A percentile compares a stretch with the other conserved stretches of the same genome.
phyloP scores from a whole-genome alignment of 208 protist genomes.

The Novymonas esmeraldas region DNA sequence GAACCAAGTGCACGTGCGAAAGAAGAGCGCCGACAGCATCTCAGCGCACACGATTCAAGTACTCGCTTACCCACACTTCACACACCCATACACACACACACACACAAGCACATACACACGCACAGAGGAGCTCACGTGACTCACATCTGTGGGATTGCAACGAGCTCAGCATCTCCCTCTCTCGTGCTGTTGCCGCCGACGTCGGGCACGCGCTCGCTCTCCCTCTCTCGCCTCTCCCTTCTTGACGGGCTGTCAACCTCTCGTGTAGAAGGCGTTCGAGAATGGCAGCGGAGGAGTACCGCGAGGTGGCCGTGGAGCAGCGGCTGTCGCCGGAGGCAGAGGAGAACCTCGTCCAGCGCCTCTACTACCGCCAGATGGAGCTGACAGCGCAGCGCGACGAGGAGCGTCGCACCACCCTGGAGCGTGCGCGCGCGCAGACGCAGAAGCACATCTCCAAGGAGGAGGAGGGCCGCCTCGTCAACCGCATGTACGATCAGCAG shows the following conservation, averaged over 20 bases:
- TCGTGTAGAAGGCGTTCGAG: background rate
- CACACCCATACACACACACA: background rate
- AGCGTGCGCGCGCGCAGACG: constrained; percentile 34
- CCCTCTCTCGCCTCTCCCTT: background rate
- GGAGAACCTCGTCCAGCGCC: constrained; percentile 71
- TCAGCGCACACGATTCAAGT: background rate
- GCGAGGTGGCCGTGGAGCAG: constrained; percentile 15
- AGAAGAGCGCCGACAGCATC: background rate
- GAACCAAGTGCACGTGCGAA: background rate
- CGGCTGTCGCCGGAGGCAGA: constrained; percentile 54
- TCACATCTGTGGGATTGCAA: no score
- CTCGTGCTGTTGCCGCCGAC: background rate
- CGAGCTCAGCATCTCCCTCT: no score
- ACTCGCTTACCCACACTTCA: background rate
- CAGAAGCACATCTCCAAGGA: constrained; percentile 49
- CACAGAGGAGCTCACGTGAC: no score
- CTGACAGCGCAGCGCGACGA: constrained; percentile 60
- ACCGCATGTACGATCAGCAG: constrained; percentile 85
- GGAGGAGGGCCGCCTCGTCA: constrained; percentile 59
- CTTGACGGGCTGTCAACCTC: no score
- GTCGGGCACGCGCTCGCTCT: background rate
- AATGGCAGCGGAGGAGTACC: constrained; percentile 31
- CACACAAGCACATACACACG: background rate
- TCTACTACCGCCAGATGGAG: constrained; percentile 86
- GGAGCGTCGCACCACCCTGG: constrained; percentile 56